These are phyloP conservation scores for Leavenworthia alabamica DNA, from an alignment of 345 rosid genomes.

Conservation along the genomic window DNA sequence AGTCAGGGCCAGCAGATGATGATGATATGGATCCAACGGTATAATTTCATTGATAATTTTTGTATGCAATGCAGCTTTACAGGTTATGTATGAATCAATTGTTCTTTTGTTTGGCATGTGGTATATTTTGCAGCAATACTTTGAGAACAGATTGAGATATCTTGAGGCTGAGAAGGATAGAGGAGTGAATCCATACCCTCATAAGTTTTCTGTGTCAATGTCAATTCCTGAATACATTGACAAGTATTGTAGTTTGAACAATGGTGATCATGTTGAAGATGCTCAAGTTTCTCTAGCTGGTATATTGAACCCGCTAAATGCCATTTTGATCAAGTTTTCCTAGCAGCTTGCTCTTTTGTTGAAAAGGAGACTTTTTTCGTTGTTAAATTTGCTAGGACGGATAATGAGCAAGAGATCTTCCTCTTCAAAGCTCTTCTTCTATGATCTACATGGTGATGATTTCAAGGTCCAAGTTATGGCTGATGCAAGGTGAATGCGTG, in stretches of 20 bases:
- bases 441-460: constrained; percentile 69
- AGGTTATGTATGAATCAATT: background rate
- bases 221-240: constrained; percentile 54
- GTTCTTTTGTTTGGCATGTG: background rate
- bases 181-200: constrained; percentile 82
- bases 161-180: constrained; percentile 59
- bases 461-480: constrained; percentile 94
- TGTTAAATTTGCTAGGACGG: constrained; percentile 46
- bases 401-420: constrained; percentile 90
- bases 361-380: background rate
- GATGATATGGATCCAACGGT: constrained; percentile 99
- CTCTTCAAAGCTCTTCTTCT: constrained; percentile 80
- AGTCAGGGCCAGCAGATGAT: constrained; percentile 56
- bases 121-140: constrained; percentile 65
- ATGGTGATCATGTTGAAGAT: constrained; percentile 72
- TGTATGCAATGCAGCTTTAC: background rate
- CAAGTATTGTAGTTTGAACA: constrained; percentile 49
- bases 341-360: background rate
- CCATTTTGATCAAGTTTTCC: background rate
- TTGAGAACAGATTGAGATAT: constrained; percentile 68
- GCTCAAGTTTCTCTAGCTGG: constrained; percentile 61
- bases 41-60: background rate
- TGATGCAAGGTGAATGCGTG: constrained; percentile 62
- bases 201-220: constrained; percentile 56
- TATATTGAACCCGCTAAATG: constrained; percentile 18